Evolutionary conservation across 1,284 basidiomycete species (phyloP), one percentile per base, ranked within the genome.

Genomic region (Boletus albobrunnescens): DNA sequence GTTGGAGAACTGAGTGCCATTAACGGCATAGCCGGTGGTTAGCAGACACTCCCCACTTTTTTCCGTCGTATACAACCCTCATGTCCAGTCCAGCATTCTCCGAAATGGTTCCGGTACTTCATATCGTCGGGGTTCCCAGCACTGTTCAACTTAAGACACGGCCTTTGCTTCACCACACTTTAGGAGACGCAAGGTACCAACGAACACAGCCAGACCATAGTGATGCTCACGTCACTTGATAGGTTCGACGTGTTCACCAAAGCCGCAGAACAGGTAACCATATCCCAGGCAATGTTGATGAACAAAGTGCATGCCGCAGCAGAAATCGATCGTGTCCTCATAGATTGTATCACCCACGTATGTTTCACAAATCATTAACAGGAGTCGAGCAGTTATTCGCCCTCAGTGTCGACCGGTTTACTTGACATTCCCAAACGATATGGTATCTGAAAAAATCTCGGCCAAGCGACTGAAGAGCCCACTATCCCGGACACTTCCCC

Each of bases 21-120:
- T 42, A 91, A 91, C 58, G 87, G 85, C 22, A 78, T 91, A 50
- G 88, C 86, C 19, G 84, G 84, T 59, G 79, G 82, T 80, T 38
- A 46, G 64, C 11, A 28, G 13, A 24, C 32, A 3, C 17, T n/a
- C n/a, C n/a, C n/a, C 9, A 11, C 36, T 8, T n/a, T 20, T 20
- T 40, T 8, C 27, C 7, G 16, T 14, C 11, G 8, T 26, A 4
- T 36, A 12, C 1, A 38, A n/a, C 9, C 31, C 49, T 46, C 14
- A 50, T 28, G 11, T n/a, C 6, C 14, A 6, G 49, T 49, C 41
- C 30, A 85, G 86, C 87, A 4, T 85, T 80, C 67, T 85, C 90
- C 22, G 94, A 98, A 69, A 87, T 91, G 71, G 82, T 98, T 6
- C 94, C 94, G 8, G 79, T 98, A 4, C 75, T 98, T 6, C 94